Evolutionary conservation across 208 protist species (phyloP), one percentile per base, ranked within the genome.

Genomic region (Acanthamoeba lenticulata): DNA sequence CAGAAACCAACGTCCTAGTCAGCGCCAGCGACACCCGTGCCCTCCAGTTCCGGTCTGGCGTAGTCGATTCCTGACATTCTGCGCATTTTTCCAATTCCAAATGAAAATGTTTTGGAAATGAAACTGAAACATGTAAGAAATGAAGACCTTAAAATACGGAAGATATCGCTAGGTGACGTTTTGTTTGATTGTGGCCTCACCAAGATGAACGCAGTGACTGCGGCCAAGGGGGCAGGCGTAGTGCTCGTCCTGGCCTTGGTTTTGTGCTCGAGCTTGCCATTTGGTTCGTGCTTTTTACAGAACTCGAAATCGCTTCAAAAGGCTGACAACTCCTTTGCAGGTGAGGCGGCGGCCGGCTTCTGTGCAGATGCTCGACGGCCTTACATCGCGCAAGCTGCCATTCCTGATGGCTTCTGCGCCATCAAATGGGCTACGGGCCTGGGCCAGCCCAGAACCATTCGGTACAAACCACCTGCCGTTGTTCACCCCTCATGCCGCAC

Each of bases 371-470:
- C 19, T 0, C 4, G 49, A 17, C 40, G 2, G 36, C 72, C 34
- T 0, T 83, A 52, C 72, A 11, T 90, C 0, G 49, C 7, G 5
- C 9, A 60, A 2, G 81, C 81, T 0, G 52, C 27, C 2, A 47
- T 90, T 42, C 81, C 81, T 17, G 47, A 90, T 0, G 81, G 81
- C 47, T 90, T 90, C 49, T 90, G 81, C 15, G 81, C 81, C 17
- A 13, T 67, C 34, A 62, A 38, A 0, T 90, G 81, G 81, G 34
- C 81, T 29, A 27, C 24, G 11, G 47, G 36, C 19, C 49, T 90
- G 6, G 32, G 15, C 13, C 34, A 47, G 7, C 81, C 81, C 4
- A 3, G 81, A n/a, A 32, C 49, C 49, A 65, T 90, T 27, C n/a
- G 49, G 81, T 90, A 65, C 40, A 2, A 6, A 38, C 19, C 24